Base-by-base conservation (phyloP, 768 basidiomycete species). In the Mycena alexandri region DNA sequence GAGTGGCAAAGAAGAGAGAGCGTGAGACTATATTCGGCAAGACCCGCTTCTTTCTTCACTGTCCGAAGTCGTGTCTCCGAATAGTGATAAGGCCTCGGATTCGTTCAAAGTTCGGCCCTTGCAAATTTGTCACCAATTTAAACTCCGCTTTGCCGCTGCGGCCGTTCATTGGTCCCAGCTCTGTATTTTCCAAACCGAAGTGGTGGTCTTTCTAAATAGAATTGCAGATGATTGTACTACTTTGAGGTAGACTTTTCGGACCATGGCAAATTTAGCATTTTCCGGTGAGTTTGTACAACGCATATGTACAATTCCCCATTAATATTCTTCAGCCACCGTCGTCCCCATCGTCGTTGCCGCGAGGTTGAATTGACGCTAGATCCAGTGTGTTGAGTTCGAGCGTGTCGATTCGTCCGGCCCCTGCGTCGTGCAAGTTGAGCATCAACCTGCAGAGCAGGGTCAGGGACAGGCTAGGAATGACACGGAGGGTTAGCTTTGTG, bases 381-480 rank as follows among this genome's bases (percentile, higher is more conserved):
- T 55, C 43, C 53, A 38, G 41, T 52, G 53, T 54, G 44, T 63
- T 55, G 33, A 63, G 61, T 55, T 54, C 53, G 61, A 53, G 29
- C 13, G 61, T 54, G 41, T 46, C 42, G 24, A 54, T 53, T 21
- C 53, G 50, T 46, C 11, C 43, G 61, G 62, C 53, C 47, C 46
- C 63, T 57, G 54, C 63, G 38, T 64, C 63, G 55, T 64, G 55
- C 63, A 64, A 42, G 38, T 64, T 64, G 55, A 64, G 63, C 54
- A 64, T 64, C 55, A 64, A 47, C 47, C 63, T 34, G 43, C 53
- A 64, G 44, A 64, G 63, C 47, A 64, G 55, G 41, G 63, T 64
- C 33, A 64, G 11, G 47, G 63, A 64, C 46, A 64, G 48, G 55
- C 63, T 64, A n/a, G 55, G 11, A 44, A 44, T 62, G 22, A 53